These are phyloP conservation scores for Penicillium expansum DNA, from an alignment of 2,329 filamentous ascomycete species.

Conservation along the genomic window DNA sequence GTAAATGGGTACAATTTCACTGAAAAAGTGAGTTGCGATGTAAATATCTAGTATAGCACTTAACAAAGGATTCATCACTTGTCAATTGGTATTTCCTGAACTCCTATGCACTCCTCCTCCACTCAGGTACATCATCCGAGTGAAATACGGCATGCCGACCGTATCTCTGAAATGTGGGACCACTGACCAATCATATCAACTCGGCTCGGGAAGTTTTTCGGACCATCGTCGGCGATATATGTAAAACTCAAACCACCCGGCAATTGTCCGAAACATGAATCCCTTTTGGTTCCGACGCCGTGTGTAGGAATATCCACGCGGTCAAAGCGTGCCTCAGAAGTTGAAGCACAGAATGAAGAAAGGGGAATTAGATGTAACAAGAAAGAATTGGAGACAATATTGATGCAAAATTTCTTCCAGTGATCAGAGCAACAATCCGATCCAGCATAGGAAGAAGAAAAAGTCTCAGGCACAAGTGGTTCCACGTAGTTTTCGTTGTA, in stretches of 20 bases:
- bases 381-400: not conserved
- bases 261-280: constrained; percentile 11
- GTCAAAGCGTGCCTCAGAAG: not conserved
- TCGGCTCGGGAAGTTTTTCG: constrained; percentile 19
- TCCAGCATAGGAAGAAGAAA: not conserved
- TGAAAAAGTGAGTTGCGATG: fast-evolving
- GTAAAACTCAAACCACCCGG: not conserved
- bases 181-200: constrained; percentile 10
- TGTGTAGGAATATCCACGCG: not conserved
- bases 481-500: not conserved
- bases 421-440: not conserved
- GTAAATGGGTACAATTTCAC: too few species aligned
- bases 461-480: not conserved
- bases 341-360: not conserved
- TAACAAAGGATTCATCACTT: fast-evolving
- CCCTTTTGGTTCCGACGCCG: not conserved
- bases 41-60: not conserved
- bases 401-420: not conserved
- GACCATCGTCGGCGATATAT: constrained; percentile 20
- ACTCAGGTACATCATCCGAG: not conserved
- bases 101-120: not conserved
- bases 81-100: too few species aligned
- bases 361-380: not conserved
- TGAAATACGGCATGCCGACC: constrained; percentile 18
- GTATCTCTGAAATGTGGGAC: not conserved